These are phyloP conservation scores for Coccinonectria pachysandricola DNA, from an alignment of 2,329 filamentous ascomycete genomes.

Conservation along the genomic window DNA sequence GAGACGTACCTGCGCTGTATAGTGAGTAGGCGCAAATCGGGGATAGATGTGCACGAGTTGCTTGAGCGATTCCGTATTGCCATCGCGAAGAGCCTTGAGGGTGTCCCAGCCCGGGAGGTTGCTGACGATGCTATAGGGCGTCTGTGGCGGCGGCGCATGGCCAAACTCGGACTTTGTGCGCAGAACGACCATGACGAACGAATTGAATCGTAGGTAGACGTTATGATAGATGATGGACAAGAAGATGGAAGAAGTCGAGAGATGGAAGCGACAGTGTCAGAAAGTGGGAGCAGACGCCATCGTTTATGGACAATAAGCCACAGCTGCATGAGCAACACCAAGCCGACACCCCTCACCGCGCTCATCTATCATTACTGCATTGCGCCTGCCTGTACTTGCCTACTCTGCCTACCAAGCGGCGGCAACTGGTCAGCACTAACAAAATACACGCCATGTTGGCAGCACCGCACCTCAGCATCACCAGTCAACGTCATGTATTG, in stretches of 20 bases:
- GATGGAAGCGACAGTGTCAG: neutral
- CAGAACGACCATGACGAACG: constrained; percentile 25
- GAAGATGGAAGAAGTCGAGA: neutral
- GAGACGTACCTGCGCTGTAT: constrained; percentile 21
- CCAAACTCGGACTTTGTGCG: constrained; percentile 30
- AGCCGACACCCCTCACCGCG: too few species aligned
- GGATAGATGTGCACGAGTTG: constrained; percentile 35
- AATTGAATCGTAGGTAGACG: too few species aligned
- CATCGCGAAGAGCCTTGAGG: constrained; percentile 29
- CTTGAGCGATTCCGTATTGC: constrained; percentile 26
- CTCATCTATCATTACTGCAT: too few species aligned
- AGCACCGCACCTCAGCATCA: too few species aligned
- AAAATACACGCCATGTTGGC: too few species aligned
- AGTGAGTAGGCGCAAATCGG: constrained; percentile 32
- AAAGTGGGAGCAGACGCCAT: too few species aligned
- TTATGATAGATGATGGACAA: neutral
- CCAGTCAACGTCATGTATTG: too few species aligned
- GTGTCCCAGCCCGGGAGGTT: constrained; percentile 35
- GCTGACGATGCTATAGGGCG: constrained; percentile 35
- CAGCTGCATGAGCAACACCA: too few species aligned
- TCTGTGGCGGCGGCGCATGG: constrained; percentile 35
- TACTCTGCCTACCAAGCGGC: too few species aligned
- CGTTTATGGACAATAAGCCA: too few species aligned
- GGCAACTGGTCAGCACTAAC: too few species aligned
- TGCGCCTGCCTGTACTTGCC: too few species aligned